These are phyloP conservation scores for Phaseolus lunatus DNA, from an alignment of 306 rosid genomes.

Conservation along the genomic window DNA sequence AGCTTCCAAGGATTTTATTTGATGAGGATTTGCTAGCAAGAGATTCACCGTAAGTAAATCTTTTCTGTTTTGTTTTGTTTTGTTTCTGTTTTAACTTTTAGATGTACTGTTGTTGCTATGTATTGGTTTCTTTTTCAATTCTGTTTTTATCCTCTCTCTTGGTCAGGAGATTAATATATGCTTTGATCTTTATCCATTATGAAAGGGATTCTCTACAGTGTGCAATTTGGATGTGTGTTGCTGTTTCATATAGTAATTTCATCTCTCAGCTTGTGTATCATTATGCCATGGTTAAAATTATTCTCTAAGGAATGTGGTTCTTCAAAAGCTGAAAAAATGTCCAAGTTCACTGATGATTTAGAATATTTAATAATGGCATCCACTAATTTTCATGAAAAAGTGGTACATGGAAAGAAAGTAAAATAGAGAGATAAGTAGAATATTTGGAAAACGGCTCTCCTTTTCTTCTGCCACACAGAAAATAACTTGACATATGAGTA, in stretches of 20 bases:
- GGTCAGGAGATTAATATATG: not conserved
- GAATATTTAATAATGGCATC: slow-evolving; percentile 58
- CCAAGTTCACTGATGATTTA: slow-evolving; percentile 31
- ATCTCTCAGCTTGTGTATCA: not conserved
- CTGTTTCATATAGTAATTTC: slow-evolving; percentile 22
- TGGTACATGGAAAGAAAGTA: slow-evolving; percentile 23
- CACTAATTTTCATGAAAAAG: slow-evolving; percentile 52
- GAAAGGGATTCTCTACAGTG: not conserved
- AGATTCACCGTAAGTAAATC: slow-evolving; percentile 70
- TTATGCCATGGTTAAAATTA: slow-evolving; percentile 1
- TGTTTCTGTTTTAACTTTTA: not conserved
- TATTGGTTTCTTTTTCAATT: slow-evolving; percentile 20
- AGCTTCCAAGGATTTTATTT: slow-evolving; percentile 69
- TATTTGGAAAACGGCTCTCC: slow-evolving; percentile 36
- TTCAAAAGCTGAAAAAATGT: slow-evolving; percentile 28
- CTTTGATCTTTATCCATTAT: slow-evolving; percentile 34
- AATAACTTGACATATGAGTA: not conserved
- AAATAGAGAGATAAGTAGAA: slow-evolving; percentile 43
- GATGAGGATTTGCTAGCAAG: slow-evolving; percentile 71
- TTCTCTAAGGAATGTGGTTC: slow-evolving; percentile 15
- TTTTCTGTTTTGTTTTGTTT: not conserved
- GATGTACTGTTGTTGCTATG: not conserved
- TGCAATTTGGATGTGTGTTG: slow-evolving; percentile 11
- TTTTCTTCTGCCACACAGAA: slow-evolving; percentile 12
- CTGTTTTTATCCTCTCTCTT: not conserved